Evolutionary conservation across 768 basidiomycete species (phyloP), one percentile per base, ranked within the genome.

Genomic region (Lentinula sp.): DNA sequence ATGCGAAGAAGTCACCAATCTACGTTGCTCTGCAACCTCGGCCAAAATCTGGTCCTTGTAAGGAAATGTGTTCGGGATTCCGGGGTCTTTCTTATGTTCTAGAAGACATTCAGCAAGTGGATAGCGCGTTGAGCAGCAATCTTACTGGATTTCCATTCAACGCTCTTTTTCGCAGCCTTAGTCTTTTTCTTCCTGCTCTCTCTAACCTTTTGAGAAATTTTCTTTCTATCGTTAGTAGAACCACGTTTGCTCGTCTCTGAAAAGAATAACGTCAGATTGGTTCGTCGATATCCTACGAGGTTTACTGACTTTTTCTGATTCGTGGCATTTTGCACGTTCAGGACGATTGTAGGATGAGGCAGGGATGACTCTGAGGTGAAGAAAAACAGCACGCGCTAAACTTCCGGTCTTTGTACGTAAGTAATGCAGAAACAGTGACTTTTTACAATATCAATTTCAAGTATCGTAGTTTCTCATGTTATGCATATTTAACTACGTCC

Each of bases 11-110:
- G 82, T 67, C 67, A 94, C 93, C 64, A 79, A 73, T 68, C 90
- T 80, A 63, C 93, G 85, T 69, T 91, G 82, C 66, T 91, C 90
- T 49, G 88, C 87, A 56, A 96, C 82, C 68, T 98, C 95, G 4
- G 93, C 95, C 33, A 98, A 77, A 64, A 98, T 89, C 73, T 93
- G 87, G 68, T 95, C 95, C 74, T 96, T 98, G 81, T 88, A 95
- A 4, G 93, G 94, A 75, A 94, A 94, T 62, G 85, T 87, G 73
- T 90, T 95, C 6, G 95, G 95, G 65, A 97, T 94, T 49, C 95
- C 95, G 35, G 91, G 93, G 72, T 98, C 95, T 72, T 93, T 95
- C 68, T 84, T 81, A 63, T 87, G 84, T 72, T 90, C 90, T 91
- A 64, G 3, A 45, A 57, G 48, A 54, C 51, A 54, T 28, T 28